A percentile compares a stretch with the other conserved stretches of the same genome.
These are phyloP conservation scores for Stephanodiscus triporus DNA, from an alignment of 108 stramenopile genomes.

Conservation along the genomic window DNA sequence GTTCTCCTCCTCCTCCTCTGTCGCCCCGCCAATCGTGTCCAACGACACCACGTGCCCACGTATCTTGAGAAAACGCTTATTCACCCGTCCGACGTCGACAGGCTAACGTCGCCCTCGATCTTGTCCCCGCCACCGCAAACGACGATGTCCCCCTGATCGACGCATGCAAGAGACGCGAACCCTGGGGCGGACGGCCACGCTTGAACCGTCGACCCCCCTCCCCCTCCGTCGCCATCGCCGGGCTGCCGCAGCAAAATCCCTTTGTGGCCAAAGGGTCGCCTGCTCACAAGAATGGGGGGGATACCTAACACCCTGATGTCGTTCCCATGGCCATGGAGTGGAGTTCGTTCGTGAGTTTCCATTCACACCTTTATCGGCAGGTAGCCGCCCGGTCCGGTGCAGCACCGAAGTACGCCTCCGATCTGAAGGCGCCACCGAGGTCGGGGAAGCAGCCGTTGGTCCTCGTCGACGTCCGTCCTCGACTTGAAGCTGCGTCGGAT, in stretches of 20 bases:
- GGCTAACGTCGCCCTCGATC: not conserved
- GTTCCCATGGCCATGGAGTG: too few relatives aligned
- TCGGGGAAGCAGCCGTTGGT: constrained; percentile 30
- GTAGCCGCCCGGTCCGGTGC: constrained; percentile 61
- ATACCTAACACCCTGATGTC: too few relatives aligned
- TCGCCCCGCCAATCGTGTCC: not conserved
- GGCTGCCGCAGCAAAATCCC: too few relatives aligned
- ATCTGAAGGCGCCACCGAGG: constrained; percentile 36
- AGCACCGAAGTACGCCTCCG: constrained; percentile 66
- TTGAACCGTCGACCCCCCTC: too few relatives aligned
- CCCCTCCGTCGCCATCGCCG: too few relatives aligned
- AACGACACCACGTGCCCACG: not conserved
- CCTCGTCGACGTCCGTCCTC: constrained; percentile 45
- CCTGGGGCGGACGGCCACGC: too few relatives aligned
- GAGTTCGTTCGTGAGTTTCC: too few relatives aligned
- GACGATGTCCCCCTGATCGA: not conserved
- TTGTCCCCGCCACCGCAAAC: not conserved
- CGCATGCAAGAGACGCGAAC: too few relatives aligned
- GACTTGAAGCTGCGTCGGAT: constrained; percentile 73
- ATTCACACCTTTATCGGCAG: constrained; percentile 44
- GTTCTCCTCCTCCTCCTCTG: too few relatives aligned
- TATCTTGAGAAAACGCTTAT: not conserved
- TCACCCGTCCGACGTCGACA: not conserved
- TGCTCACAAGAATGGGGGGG: too few relatives aligned
- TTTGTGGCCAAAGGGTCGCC: too few relatives aligned